Evolutionary conservation across 371 early-diverging fungal species (phyloP).

Genomic region (Mucor lusitanicus): DNA sequence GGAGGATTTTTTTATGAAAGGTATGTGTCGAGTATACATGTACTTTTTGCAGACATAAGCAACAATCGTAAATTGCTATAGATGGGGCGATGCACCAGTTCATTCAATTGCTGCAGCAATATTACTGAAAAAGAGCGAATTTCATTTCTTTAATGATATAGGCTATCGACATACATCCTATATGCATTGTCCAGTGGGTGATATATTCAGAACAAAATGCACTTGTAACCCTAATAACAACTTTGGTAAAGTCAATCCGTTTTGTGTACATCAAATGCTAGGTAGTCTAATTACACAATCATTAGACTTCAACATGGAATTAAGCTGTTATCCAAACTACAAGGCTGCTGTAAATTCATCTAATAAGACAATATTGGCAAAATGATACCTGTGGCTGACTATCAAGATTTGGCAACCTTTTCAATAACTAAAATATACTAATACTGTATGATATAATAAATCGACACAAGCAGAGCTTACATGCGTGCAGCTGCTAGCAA

Average conservation of each 20-base stretch:
- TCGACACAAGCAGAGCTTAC: too few relatives aligned
- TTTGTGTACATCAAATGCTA: background rate
- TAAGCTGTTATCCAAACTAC: background rate
- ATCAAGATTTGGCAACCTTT: too few relatives aligned
- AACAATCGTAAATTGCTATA: background rate
- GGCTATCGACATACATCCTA: conserved; percentile 72
- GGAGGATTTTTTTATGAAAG: conserved; percentile 95
- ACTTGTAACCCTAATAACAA: conserved; percentile 52
- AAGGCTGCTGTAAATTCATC: background rate
- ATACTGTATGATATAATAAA: too few relatives aligned
- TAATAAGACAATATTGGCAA: background rate
- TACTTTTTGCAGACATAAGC: conserved; percentile 5
- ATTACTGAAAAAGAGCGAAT: conserved; percentile 73
- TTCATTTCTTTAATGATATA: conserved; percentile 87
- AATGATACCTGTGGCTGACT: background rate
- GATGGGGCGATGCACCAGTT: conserved; percentile 97
- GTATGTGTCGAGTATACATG: background rate
- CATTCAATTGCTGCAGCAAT: conserved; percentile 89
- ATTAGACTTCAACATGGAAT: background rate
- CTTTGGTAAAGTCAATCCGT: conserved; percentile 21
- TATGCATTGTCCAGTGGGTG: conserved; percentile 67
- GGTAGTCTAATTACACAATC: background rate
- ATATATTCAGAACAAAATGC: conserved; percentile 48
- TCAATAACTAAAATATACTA: too few relatives aligned
- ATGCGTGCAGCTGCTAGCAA: too few relatives aligned